These are phyloP conservation scores for Yarrowia phangngaensis DNA, from an alignment of 805 yeast genomes.

Conservation along the genomic window DNA sequence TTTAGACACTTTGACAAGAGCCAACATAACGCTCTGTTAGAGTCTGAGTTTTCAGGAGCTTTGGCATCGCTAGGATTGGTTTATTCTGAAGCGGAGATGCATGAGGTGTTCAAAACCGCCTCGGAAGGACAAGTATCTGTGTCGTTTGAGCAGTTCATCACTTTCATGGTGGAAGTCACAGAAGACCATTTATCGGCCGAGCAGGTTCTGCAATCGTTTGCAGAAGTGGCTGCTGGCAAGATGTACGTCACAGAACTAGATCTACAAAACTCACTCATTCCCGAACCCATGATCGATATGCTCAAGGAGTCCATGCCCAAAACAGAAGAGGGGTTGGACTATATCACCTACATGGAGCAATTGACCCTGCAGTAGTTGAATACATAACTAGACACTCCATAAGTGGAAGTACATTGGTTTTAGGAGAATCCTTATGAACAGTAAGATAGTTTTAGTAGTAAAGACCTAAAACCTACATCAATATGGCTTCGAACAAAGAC, in stretches of 20 bases:
- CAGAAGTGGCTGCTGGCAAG: conserved; percentile 44
- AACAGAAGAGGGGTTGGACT: conserved; percentile 36
- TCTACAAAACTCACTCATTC: conserved; percentile 40
- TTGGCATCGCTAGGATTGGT: conserved; percentile 44
- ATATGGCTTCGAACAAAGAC: too few species aligned
- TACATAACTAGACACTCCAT: too few species aligned
- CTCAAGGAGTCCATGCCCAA: conserved; percentile 37
- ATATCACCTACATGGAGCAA: conserved; percentile 34
- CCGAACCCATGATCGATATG: conserved; percentile 38
- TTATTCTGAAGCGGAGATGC: conserved; percentile 40
- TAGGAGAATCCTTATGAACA: too few species aligned
- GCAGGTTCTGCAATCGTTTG: conserved; percentile 43
- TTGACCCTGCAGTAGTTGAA: conserved; percentile 5
- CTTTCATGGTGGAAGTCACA: conserved; percentile 42
- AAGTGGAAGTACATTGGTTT: too few species aligned
- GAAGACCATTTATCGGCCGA: conserved; percentile 42
- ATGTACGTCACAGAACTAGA: conserved; percentile 43
- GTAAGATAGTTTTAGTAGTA: too few species aligned
- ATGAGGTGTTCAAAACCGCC: conserved; percentile 41
- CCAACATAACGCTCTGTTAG: conserved; percentile 41
- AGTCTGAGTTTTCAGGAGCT: conserved; percentile 46
- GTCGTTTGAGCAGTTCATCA: conserved; percentile 38
- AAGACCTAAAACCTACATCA: too few species aligned
- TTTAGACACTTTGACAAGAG: conserved; percentile 45
- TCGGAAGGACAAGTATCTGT: conserved; percentile 34